phyloP scores from a whole-genome alignment of 441 rosid species.

The Erodium texanum region DNA sequence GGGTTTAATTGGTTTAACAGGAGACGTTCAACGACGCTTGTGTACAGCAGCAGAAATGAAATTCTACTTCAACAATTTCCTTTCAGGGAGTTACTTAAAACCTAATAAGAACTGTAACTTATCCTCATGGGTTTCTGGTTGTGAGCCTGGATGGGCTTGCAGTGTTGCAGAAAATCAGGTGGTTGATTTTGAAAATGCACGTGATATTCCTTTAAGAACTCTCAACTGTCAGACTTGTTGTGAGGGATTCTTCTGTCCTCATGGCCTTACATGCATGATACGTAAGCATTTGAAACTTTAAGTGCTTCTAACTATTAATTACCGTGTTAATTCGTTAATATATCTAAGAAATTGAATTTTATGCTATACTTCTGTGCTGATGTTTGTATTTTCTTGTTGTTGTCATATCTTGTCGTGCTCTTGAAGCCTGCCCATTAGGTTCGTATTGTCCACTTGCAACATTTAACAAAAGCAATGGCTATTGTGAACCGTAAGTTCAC shows the following conservation, averaged over 20 bases:
- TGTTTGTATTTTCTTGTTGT: neutral
- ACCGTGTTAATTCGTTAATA: neutral
- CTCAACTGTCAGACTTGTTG: slow-evolving; percentile 63
- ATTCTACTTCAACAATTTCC: slow-evolving; percentile 53
- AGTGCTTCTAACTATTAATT: too few species aligned
- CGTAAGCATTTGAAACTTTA: slow-evolving; percentile 40
- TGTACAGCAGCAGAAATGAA: slow-evolving; percentile 80
- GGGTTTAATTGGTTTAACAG: slow-evolving; percentile 33
- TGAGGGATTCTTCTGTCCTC: slow-evolving; percentile 88
- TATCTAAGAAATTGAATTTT: neutral
- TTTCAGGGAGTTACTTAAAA: slow-evolving; percentile 34
- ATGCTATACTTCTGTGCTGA: neutral
- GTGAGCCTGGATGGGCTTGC: slow-evolving; percentile 99
- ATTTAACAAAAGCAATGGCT: slow-evolving; percentile 44
- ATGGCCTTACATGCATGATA: slow-evolving; percentile 94
- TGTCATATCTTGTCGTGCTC: slow-evolving; percentile 19
- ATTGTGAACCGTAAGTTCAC: slow-evolving; percentile 60
- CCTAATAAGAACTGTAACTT: slow-evolving; percentile 75
- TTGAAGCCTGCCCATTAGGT: slow-evolving; percentile 55
- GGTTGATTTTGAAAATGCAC: slow-evolving; percentile 48
- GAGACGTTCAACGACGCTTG: slow-evolving; percentile 39
- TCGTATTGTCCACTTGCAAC: slow-evolving; percentile 57
- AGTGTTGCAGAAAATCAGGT: slow-evolving; percentile 33
- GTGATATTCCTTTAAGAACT: slow-evolving; percentile 52
- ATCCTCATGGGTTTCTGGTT: slow-evolving; percentile 74